Percentiles rank a stretch among this genome's conserved stretches.
phyloP scores from a whole-genome alignment of 352 stramenopile genomes.

The Globisporangium radiosum region DNA sequence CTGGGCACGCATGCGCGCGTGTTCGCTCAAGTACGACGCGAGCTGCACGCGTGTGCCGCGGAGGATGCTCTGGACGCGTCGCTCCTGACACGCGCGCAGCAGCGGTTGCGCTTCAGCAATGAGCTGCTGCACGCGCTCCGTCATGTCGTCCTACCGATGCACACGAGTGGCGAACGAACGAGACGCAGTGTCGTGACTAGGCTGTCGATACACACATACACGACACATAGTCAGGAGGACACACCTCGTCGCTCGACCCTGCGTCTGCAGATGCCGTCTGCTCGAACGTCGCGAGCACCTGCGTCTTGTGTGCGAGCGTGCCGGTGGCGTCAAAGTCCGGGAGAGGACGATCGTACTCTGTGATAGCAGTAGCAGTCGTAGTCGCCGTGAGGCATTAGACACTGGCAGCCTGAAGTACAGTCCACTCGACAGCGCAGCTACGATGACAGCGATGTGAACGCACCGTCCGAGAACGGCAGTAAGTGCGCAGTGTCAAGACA shows the following conservation, averaged over 20 bases:
- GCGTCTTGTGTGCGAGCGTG: constrained; percentile 17
- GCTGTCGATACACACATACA: background rate
- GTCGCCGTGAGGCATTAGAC: background rate
- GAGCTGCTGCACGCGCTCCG: constrained; percentile 8
- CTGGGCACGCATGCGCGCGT: constrained; percentile 5
- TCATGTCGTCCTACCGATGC: constrained; percentile 10
- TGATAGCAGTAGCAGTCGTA: no score
- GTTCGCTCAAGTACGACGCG: constrained; percentile 5
- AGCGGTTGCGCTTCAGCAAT: constrained; percentile 9
- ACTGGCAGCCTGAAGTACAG: background rate
- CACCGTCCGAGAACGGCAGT: constrained; percentile 11
- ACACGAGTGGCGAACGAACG: background rate
- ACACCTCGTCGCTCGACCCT: constrained; percentile 30
- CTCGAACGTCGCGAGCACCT: constrained; percentile 25
- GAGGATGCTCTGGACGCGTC: constrained; percentile 13
- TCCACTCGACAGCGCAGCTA: background rate
- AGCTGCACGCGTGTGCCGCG: constrained; percentile 10
- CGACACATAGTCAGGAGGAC: background rate
- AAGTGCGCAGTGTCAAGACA: constrained; percentile 5
- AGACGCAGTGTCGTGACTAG: background rate
- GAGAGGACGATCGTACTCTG: constrained; percentile 32
- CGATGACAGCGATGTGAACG: background rate
- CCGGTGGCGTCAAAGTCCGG: constrained; percentile 30
- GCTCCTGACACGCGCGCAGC: constrained; percentile 8
- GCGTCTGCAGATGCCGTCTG: constrained; percentile 16